Base-by-base conservation (phyloP, 129 eudicot genomes). In the Helianthus annuus region DNA sequence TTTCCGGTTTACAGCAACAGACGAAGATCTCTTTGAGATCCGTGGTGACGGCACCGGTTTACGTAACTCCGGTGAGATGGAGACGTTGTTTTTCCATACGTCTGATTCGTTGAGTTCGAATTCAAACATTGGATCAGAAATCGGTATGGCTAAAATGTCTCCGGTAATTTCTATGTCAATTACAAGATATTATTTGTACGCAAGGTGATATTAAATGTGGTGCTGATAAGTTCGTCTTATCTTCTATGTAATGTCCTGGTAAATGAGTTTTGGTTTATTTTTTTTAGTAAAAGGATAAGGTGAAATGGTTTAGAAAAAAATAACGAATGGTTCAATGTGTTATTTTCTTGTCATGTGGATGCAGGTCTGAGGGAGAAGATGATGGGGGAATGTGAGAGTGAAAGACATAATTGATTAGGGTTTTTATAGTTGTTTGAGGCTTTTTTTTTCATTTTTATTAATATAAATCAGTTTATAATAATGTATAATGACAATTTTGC, bases 51-150 rank as follows among this genome's bases (percentile, higher is more conserved):
- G 64, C 40, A 64, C 69, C 32, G 82, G 46, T 39, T 79, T 85
- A 7, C 85, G 84, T 5, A 60, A 44, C 64, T 85, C 95, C 67
- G 95, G 91, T 48, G 97, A 83, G 40, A 78, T 65, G 42, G 89
- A 52, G n/a, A 84, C 78, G 79, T 66, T 88, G 89, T 89, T 87
- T 6, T 66, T 88, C 91, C 91, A 91, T 6, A 91, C 48, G 10
- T 91, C 95, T 3, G 97, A 85, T 60, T 91, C 95, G 63, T 91
- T 83, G 66, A 91, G 80, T 84, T 90, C 89, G 49, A 85, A 82
- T 72, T 81, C 66, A 39, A 83, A 80, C 72, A 82, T 66, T 48
- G 87, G 48, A 34, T 74, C 85, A 3, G 32, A 27, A 27, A 27
- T 27, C 32, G 32, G 32, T 27, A 60, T n/a, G 58, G 59, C 61